Evolutionary conservation across 83 land plant genomes (phyloP).

Genomic region (Isoetes engelmannii): DNA sequence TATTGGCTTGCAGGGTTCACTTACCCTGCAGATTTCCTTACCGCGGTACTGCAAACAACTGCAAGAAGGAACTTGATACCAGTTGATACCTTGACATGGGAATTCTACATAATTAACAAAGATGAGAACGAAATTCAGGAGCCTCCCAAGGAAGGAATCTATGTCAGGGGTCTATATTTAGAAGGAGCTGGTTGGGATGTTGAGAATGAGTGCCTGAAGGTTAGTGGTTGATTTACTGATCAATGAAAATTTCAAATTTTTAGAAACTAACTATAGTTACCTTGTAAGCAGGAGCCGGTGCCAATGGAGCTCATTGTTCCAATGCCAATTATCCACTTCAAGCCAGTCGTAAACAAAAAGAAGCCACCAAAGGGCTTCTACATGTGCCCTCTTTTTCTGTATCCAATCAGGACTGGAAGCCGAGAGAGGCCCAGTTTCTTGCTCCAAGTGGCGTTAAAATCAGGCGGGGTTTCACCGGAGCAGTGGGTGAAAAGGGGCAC

Average conservation of each 20-base stretch:
- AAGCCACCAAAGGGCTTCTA: slow-evolving; percentile 29
- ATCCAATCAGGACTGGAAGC: slow-evolving; percentile 33
- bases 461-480: slow-evolving; percentile 16
- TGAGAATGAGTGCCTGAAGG: slow-evolving; percentile 26
- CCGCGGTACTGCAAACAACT: slow-evolving; percentile 33
- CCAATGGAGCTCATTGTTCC: slow-evolving; percentile 38
- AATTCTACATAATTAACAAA: slow-evolving; percentile 27
- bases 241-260: background rate
- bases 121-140: slow-evolving; percentile 32
- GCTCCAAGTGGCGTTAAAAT: slow-evolving; percentile 24
- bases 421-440: slow-evolving; percentile 34
- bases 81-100: slow-evolving; percentile 33
- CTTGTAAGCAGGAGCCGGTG: slow-evolving; percentile 24
- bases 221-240: background rate
- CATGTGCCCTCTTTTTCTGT: slow-evolving; percentile 30
- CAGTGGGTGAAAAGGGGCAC: slow-evolving; percentile 40
- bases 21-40: slow-evolving; percentile 34
- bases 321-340: slow-evolving; percentile 38
- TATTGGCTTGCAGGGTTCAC: slow-evolving; percentile 38
- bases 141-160: slow-evolving; percentile 31
- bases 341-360: slow-evolving; percentile 33
- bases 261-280: background rate
- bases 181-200: slow-evolving; percentile 39
- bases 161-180: slow-evolving; percentile 26
- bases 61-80: slow-evolving; percentile 31